These are phyloP conservation scores for Geotrichum histeridarum DNA, from an alignment of 1,139 yeast species.

Conservation along the genomic window DNA sequence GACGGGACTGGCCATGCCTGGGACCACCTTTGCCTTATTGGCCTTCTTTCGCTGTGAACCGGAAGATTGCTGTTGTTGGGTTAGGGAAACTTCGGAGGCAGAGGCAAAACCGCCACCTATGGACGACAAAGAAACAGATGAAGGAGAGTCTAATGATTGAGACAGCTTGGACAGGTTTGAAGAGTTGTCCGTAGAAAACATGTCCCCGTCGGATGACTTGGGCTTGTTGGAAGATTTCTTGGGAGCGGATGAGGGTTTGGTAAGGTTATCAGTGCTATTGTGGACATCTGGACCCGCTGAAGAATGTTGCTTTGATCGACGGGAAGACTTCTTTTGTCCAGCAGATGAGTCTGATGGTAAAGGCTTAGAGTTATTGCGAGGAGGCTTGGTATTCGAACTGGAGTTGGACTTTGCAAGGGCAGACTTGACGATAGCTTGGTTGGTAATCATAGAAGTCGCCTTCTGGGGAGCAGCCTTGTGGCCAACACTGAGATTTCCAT, in stretches of 20 bases:
- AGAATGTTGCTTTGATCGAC: conserved; percentile 2
- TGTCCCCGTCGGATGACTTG: background rate
- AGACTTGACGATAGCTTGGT: conserved; percentile 31
- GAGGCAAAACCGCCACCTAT: conserved; percentile 3
- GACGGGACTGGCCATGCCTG: background rate
- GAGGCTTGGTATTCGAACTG: background rate
- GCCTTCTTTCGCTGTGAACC: background rate
- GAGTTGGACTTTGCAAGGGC: conserved; percentile 23
- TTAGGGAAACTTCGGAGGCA: conserved; percentile 3
- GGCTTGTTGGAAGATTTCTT: background rate
- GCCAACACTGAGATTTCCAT: conserved; percentile 26
- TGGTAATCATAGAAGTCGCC: conserved; percentile 26
- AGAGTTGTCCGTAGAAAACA: background rate
- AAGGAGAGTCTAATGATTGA: background rate
- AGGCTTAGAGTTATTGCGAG: conserved; percentile 2
- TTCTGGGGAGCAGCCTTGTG: conserved; percentile 13
- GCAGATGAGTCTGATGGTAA: background rate
- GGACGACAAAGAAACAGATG: background rate
- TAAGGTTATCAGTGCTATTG: background rate
- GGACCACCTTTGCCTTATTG: background rate
- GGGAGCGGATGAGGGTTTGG: background rate
- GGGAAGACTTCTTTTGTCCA: conserved; percentile 2
- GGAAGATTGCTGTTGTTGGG: conserved; percentile 1
- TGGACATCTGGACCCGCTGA: background rate
- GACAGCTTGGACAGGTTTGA: background rate